phyloP scores from a whole-genome alignment of 805 yeast genomes.

The Suhomyces xylopsoci region DNA sequence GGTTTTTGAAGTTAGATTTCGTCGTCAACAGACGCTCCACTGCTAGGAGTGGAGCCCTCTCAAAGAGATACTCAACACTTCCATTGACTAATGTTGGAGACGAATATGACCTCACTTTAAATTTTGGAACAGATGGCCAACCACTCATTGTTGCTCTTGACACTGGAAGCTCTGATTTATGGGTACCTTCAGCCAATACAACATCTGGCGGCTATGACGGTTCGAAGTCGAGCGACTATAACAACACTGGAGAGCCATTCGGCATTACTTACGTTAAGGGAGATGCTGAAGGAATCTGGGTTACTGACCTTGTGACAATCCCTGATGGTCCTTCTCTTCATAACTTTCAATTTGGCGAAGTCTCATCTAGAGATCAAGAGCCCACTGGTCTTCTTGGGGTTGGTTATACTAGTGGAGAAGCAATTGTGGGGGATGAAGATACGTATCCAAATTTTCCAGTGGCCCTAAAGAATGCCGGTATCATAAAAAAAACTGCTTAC shows the following conservation, averaged over 20 bases:
- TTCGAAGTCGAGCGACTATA: conserved; percentile 5
- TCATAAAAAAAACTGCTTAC: conserved; percentile 20
- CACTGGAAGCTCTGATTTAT: conserved; percentile 12
- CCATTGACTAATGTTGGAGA: conserved; percentile 1
- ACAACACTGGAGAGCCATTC: conserved; percentile 2
- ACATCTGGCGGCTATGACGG: conserved; percentile 3
- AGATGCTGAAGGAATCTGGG: conserved; percentile 2
- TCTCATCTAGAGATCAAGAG: not conserved
- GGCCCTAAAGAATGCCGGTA: conserved; percentile 24
- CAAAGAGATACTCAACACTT: not conserved
- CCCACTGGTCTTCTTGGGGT: conserved; percentile 11
- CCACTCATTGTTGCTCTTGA: conserved; percentile 10
- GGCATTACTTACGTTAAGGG: conserved; percentile 3
- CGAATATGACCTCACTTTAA: conserved; percentile 5
- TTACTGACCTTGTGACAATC: conserved; percentile 5
- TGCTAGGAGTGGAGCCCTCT: too few species aligned
- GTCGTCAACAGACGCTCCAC: not conserved
- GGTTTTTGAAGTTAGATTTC: conserved; percentile 1
- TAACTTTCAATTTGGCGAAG: conserved; percentile 9
- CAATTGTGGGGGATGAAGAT: not conserved
- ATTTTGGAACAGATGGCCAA: conserved; percentile 9
- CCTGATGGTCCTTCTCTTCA: conserved; percentile 7
- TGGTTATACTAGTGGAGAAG: not conserved
- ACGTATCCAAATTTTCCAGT: conserved; percentile 14
- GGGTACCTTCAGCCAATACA: not conserved